These are phyloP conservation scores for Mortierella sp. DNA, from an alignment of 371 early-diverging fungal species.

Conservation along the genomic window DNA sequence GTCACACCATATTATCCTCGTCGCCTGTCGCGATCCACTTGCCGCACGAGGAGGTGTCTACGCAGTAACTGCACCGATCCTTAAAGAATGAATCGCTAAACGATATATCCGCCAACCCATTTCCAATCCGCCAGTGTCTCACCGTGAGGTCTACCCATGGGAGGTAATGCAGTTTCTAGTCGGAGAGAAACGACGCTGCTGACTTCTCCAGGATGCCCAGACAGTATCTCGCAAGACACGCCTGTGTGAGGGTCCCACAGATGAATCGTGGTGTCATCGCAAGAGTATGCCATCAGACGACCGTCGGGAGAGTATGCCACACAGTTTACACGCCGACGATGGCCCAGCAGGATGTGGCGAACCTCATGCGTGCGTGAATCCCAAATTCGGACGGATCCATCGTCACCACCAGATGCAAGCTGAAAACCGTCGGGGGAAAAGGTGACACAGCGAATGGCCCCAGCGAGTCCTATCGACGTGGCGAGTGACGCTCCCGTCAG, in stretches of 20 bases:
- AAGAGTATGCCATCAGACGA: background rate
- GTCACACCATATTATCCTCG: too few species aligned
- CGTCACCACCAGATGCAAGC: conserved; percentile 3
- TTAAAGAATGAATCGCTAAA: too few species aligned
- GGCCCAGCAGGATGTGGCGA: background rate
- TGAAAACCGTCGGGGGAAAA: conserved; percentile 14
- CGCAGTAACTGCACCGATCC: too few species aligned
- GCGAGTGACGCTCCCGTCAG: background rate
- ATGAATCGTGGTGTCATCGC: background rate
- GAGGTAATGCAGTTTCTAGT: background rate
- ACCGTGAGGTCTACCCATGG: conserved; percentile 6
- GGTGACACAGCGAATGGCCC: background rate
- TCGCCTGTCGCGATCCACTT: too few species aligned
- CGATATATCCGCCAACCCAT: too few species aligned
- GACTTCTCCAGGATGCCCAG: too few species aligned
- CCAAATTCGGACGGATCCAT: conserved; percentile 9
- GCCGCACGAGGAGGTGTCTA: too few species aligned
- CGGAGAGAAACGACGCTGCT: background rate
- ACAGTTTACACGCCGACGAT: background rate
- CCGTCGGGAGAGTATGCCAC: conserved; percentile 5
- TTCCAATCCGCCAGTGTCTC: conserved; percentile 10
- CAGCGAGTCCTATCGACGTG: background rate
- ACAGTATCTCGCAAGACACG: too few species aligned
- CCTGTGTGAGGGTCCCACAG: too few species aligned
- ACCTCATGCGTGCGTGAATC: background rate